Conservation (phyloP, 2,329 filamentous ascomycete genomes). For the Stromatinia cepivora region DNA sequence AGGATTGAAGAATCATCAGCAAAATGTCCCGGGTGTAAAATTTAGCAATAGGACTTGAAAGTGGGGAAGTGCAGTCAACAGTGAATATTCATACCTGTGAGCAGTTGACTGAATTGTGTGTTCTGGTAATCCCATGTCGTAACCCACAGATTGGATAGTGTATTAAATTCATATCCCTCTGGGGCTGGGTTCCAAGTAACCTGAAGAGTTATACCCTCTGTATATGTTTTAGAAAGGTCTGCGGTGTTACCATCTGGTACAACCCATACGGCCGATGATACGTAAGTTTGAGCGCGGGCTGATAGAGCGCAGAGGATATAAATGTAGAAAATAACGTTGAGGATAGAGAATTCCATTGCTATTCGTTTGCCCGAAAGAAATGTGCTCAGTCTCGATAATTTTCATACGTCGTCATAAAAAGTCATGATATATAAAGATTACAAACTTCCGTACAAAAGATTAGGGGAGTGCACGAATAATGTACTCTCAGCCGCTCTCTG, state of each 20-base stretch:
- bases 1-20: not conserved
- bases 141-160: constrained; percentile 7
- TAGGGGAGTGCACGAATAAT: not conserved
- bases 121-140: not conserved
- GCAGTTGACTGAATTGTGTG: not conserved
- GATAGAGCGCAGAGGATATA: not conserved
- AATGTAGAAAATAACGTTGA: not conserved
- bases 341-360: not conserved
- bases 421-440: not conserved
- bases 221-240: not conserved
- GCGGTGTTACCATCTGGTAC: constrained; percentile 1
- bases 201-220: not conserved
- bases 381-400: too few relatives aligned
- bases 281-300: not conserved
- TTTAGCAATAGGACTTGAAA: not conserved
- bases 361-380: not conserved
- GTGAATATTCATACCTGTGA: not conserved
- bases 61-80: too few relatives aligned
- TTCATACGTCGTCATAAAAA: not conserved
- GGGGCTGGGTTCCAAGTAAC: not conserved
- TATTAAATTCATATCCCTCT: not conserved
- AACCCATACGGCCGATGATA: constrained; percentile 11
- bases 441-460: not conserved
- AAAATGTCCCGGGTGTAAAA: not conserved
- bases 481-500: not conserved